Conservation (phyloP, 495 filamentous ascomycete species). For the Penicillium waksmanii region DNA sequence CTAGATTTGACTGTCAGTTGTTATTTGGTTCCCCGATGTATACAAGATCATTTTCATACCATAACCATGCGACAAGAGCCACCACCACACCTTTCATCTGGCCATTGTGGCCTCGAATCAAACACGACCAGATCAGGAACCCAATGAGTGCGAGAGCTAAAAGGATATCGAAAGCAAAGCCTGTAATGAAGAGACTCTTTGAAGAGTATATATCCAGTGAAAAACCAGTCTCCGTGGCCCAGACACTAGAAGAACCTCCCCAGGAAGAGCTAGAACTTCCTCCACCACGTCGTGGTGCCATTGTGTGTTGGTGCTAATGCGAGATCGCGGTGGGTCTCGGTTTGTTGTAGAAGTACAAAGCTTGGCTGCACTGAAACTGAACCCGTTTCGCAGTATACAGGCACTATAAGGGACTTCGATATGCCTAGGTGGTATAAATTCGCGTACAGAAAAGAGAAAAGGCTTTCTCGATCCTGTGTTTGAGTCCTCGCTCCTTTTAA, state of each 20-base stretch:
- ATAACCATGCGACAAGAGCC: constrained; percentile 15
- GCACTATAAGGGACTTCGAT: not conserved
- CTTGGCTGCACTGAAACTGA: not conserved
- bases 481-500: not conserved
- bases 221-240: constrained; percentile 14
- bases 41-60: constrained; percentile 14
- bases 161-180: constrained; percentile 27
- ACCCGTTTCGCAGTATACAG: not conserved
- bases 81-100: constrained; percentile 14
- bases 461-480: not conserved
- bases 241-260: constrained; percentile 8
- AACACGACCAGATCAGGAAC: constrained; percentile 29
- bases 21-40: not conserved
- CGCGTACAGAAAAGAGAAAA: not conserved
- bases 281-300: constrained; percentile 21
- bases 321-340: not conserved
- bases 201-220: not conserved
- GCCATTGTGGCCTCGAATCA: constrained; percentile 19
- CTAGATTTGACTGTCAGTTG: constrained; percentile 5
- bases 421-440: not conserved
- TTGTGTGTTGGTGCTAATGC: not conserved
- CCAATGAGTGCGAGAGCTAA: constrained; percentile 19
- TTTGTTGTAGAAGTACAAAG: not conserved
- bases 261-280: constrained; percentile 13
- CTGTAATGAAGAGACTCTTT: constrained; percentile 10